Conservation (phyloP, 1,139 yeast genomes). For the Scheffersomyces quercinus region DNA sequence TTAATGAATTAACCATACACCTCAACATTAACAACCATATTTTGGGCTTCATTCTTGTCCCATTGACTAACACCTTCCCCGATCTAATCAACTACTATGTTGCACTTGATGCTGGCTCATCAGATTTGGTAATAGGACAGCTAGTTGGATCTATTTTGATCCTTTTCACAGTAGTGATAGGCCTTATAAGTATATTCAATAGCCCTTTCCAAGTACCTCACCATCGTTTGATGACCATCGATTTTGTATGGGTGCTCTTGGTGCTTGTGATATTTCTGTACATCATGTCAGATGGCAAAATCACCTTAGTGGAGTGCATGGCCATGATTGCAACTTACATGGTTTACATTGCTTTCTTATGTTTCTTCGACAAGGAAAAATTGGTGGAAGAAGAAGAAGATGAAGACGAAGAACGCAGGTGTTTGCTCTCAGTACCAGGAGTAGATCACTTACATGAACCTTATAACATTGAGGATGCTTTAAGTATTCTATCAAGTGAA, state of each 20-base stretch:
- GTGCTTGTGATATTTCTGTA: slow-evolving; percentile 40
- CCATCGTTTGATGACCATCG: slow-evolving; percentile 25
- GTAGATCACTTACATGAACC: slow-evolving; percentile 11
- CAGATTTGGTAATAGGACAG: slow-evolving; percentile 43
- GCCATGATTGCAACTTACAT: slow-evolving; percentile 43
- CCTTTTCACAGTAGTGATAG: slow-evolving; percentile 38
- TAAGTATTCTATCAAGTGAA: slow-evolving; percentile 23
- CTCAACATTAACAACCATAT: slow-evolving; percentile 32
- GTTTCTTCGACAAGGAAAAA: slow-evolving; percentile 8
- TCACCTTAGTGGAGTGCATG: slow-evolving; percentile 47
- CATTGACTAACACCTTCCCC: slow-evolving; percentile 42
- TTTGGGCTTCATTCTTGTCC: slow-evolving; percentile 38
- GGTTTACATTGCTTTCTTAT: slow-evolving; percentile 28
- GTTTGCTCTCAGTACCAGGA: background rate
- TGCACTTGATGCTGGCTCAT: slow-evolving; percentile 30
- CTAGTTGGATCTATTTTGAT: slow-evolving; percentile 40
- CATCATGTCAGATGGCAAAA: slow-evolving; percentile 51
- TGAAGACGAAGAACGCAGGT: background rate
- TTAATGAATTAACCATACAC: slow-evolving; percentile 28
- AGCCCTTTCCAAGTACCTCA: slow-evolving; percentile 24
- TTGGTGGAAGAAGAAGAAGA: slow-evolving; percentile 4
- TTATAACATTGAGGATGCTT: slow-evolving; percentile 28
- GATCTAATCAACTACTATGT: slow-evolving; percentile 41
- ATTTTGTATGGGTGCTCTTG: slow-evolving; percentile 33
- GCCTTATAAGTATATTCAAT: slow-evolving; percentile 30